Percentiles rank a stretch among this genome's conserved stretches.
These are phyloP conservation scores for Mikania micrantha DNA, from an alignment of 129 eudicot genomes.

Conservation along the genomic window DNA sequence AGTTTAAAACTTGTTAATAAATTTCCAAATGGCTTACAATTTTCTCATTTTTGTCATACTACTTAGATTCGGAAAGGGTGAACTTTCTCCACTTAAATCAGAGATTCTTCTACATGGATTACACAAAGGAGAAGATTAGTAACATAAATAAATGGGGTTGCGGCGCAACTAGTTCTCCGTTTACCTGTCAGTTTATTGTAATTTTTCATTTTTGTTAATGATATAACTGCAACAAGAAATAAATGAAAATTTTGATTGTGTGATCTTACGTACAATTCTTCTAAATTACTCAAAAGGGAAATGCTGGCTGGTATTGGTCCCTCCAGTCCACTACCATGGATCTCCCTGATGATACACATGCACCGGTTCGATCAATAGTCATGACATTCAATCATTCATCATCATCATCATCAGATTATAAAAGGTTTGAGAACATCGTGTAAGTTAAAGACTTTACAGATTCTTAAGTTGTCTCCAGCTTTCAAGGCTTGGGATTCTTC, in stretches of 20 bases:
- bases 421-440: not conserved
- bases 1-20: not conserved
- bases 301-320: constrained; percentile 62
- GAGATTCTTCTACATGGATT: constrained; percentile 41
- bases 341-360: constrained; percentile 51
- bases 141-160: not conserved
- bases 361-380: too few species aligned
- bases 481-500: constrained; percentile 44
- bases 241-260: too few species aligned
- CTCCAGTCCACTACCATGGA: constrained; percentile 52
- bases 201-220: too few species aligned
- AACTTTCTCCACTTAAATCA: constrained; percentile 42
- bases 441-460: constrained; percentile 39
- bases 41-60: not conserved
- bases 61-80: constrained; percentile 34
- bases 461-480: constrained; percentile 41
- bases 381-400: too few species aligned
- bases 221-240: too few species aligned
- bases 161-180: too few species aligned
- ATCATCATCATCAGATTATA: not conserved
- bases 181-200: too few species aligned
- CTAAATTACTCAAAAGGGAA: constrained; percentile 36
- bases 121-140: not conserved
- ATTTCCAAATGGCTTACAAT: constrained; percentile 38
- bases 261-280: constrained; percentile 59